Evolutionary conservation across 257 asterid genomes (phyloP), one percentile per base, ranked within the genome.

Genomic region (Solanum megistacrolobum): DNA sequence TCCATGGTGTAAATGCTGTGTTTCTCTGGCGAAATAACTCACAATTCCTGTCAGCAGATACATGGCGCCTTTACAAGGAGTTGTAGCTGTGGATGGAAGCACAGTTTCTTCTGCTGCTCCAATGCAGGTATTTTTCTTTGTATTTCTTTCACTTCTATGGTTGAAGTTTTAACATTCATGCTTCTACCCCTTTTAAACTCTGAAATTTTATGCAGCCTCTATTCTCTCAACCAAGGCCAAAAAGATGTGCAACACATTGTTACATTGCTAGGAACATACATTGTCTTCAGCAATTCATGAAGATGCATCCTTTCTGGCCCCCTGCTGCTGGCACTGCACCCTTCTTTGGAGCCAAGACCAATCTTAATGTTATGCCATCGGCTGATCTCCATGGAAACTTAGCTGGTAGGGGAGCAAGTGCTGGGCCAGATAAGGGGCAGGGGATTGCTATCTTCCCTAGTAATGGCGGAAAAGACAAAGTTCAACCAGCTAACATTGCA

Each of bases 61-160:
- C 91, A 90, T 97, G 98, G 91, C 98, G 11, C 99, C 99, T 2
- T 88, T 94, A 62, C 98, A 92, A 94, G 98, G 98, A 87, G 97
- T 94, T 81, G 93, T 97, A 16, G 92, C 99, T 1, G 83, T 96
- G 94, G 98, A 96, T 62, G 98, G 98, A 52, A 93, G 89, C 41
- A 32, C 92, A 0, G 94, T 93, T 38, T 88, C 98, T 1, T 94
- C 97, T 23, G 89, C 97, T 27, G 89, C 97, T 27, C 96, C 95
- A 85, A 83, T 94, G 27, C 98, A 92, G 97, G 98, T 97, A 41
- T 87, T 31, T 65, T 29, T 27, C 9, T 72, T 27, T 10, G 31
- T 85, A 72, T 25, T 34, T 62, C 60, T 46, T 9, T 34, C 46
- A 76, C 13, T 75, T 62, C 18, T 1, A 12, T 9, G 34, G 25